A percentile compares a stretch with the other conserved stretches of the same genome.
These are phyloP conservation scores for Wickerhamiella occidentalis DNA, from an alignment of 805 yeast species.

Conservation along the genomic window DNA sequence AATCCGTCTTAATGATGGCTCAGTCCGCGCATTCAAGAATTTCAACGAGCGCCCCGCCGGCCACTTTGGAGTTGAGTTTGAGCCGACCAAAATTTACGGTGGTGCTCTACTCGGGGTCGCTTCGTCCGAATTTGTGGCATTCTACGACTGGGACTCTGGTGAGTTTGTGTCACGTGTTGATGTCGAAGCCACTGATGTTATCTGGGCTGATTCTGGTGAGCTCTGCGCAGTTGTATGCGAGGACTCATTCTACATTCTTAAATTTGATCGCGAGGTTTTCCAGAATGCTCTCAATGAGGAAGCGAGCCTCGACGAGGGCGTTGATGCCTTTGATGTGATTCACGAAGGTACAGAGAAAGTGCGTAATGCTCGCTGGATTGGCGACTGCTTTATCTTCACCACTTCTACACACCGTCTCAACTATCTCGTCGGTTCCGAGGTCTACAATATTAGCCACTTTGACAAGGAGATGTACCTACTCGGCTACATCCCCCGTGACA, in stretches of 20 bases:
- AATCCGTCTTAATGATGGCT: conserved; percentile 53
- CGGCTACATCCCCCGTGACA: conserved; percentile 85
- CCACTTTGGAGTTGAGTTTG: conserved; percentile 45
- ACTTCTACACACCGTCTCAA: conserved; percentile 78
- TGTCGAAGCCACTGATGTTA: conserved; percentile 58
- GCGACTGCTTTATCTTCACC: conserved; percentile 90
- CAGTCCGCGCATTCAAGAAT: conserved; percentile 64
- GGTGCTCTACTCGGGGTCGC: conserved; percentile 83
- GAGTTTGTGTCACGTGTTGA: conserved; percentile 76
- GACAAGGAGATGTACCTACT: conserved; percentile 76
- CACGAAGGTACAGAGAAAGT: conserved; percentile 72
- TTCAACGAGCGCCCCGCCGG: conserved; percentile 65
- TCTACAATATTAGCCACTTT: conserved; percentile 83
- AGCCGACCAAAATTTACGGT: conserved; percentile 70
- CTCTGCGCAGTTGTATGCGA: conserved; percentile 60
- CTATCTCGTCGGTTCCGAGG: conserved; percentile 89
- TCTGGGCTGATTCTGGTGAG: conserved; percentile 93
- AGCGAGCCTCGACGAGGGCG: conserved; percentile 71
- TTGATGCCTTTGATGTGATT: conserved; percentile 69
- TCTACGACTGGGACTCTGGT: conserved; percentile 92
- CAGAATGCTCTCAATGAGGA: conserved; percentile 49
- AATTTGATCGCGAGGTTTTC: conserved; percentile 57
- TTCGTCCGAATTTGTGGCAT: conserved; percentile 62
- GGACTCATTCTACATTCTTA: conserved; percentile 66
- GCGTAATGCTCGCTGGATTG: conserved; percentile 89